These are phyloP conservation scores for Aspergillus carbonarius DNA, from an alignment of 2,329 filamentous ascomycete species.

Conservation along the genomic window DNA sequence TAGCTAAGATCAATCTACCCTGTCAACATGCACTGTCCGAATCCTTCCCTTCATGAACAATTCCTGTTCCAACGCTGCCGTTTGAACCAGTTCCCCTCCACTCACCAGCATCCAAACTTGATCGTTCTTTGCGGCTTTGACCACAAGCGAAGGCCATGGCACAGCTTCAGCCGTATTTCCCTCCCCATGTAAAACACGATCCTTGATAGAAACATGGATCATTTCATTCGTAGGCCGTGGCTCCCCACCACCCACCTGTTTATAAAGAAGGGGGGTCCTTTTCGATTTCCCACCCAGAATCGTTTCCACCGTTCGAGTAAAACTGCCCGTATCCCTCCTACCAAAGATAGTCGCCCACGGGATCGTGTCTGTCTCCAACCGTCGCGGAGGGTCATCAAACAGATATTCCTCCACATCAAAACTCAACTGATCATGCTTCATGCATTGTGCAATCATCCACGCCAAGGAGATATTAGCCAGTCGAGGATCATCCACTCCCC, in stretches of 20 bases:
- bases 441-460: slow-evolving; percentile 56
- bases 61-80: background rate
- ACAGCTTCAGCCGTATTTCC: background rate
- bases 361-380: background rate
- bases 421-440: slow-evolving; percentile 20
- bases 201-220: slow-evolving; percentile 15
- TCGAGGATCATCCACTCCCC: slow-evolving; percentile 48
- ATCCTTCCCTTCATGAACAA: slow-evolving; percentile 13
- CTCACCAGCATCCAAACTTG: background rate
- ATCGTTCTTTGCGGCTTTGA: background rate
- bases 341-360: slow-evolving; percentile 22
- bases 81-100: background rate
- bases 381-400: slow-evolving; percentile 14
- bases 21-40: slow-evolving; percentile 9
- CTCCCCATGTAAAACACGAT: background rate
- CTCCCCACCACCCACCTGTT: background rate
- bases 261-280: slow-evolving; percentile 18
- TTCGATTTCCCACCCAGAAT: slow-evolving; percentile 10
- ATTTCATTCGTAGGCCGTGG: slow-evolving; percentile 9
- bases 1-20: background rate
- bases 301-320: slow-evolving; percentile 11
- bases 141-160: background rate
- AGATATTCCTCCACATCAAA: slow-evolving; percentile 23
- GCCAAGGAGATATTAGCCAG: slow-evolving; percentile 51
- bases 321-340: slow-evolving; percentile 1